Percentiles rank a stretch among this genome's conserved stretches.
These are phyloP conservation scores for Exophiala sp. DNA, from an alignment of 2,329 filamentous ascomycete species.

Conservation along the genomic window DNA sequence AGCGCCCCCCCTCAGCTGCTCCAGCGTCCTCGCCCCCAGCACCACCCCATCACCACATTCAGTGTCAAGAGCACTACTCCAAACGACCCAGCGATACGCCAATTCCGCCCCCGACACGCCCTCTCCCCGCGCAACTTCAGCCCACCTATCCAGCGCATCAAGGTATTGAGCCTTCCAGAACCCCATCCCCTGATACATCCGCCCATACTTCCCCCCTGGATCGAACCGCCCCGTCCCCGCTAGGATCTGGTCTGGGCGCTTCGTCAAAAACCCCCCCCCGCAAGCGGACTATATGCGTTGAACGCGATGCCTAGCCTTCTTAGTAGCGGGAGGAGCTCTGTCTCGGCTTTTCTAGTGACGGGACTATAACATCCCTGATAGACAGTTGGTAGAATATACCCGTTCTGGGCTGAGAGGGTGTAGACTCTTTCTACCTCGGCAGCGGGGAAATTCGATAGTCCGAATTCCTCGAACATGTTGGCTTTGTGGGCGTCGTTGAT, in stretches of 20 bases:
- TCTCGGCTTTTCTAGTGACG: constrained; percentile 35
- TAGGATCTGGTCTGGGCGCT: constrained; percentile 31
- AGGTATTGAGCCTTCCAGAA: constrained; percentile 32
- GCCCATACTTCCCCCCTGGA: constrained; percentile 28
- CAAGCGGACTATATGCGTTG: constrained; percentile 31
- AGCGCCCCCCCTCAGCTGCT: constrained; percentile 34
- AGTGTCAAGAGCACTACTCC: constrained; percentile 31
- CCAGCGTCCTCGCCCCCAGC: constrained; percentile 33
- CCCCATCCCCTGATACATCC: constrained; percentile 22
- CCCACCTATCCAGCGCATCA: constrained; percentile 32
- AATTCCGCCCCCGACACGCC: constrained; percentile 33
- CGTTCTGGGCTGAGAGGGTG: constrained; percentile 33
- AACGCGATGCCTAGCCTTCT: constrained; percentile 32
- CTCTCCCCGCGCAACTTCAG: constrained; percentile 26
- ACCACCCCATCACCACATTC: constrained; percentile 33
- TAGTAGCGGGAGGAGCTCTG: constrained; percentile 35
- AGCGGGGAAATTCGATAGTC: constrained; percentile 36
- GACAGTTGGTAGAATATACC: constrained; percentile 34
- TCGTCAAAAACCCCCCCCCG: constrained; percentile 38
- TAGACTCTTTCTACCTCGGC: constrained; percentile 33
- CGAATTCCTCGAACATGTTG: constrained; percentile 35
- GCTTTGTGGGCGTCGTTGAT: constrained; percentile 33
- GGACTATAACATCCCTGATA: constrained; percentile 41
- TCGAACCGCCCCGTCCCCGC: constrained; percentile 31
- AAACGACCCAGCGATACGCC: constrained; percentile 34